phyloP scores from a whole-genome alignment of 108 stramenopile genomes.

The Cyclostephanos invisitatus region DNA sequence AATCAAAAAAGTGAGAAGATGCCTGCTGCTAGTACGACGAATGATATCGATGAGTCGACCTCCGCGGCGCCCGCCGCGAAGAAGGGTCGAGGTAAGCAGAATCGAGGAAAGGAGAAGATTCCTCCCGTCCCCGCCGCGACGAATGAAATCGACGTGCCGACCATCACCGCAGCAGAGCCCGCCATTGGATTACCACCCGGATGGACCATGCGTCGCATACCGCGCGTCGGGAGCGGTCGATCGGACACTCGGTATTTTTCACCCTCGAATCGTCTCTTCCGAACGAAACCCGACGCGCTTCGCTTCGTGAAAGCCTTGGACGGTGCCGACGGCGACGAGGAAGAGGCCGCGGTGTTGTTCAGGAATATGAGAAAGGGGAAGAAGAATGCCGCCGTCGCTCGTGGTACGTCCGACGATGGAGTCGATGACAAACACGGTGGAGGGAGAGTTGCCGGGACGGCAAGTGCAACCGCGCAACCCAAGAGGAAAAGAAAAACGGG shows the following conservation, averaged over 20 bases:
- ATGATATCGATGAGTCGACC: neutral
- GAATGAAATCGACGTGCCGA: neutral
- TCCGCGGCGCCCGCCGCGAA: neutral
- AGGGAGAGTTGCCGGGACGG: too few relatives aligned
- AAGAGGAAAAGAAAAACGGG: constrained; percentile 1
- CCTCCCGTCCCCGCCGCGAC: neutral
- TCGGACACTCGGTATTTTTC: constrained; percentile 5
- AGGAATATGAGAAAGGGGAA: neutral
- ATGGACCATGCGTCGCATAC: constrained; percentile 7
- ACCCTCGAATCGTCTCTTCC: neutral
- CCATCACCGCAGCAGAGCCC: constrained; percentile 3
- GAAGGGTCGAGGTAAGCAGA: neutral
- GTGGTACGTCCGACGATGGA: neutral
- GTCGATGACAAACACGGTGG: neutral
- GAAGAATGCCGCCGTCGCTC: neutral
- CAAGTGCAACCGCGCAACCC: neutral
- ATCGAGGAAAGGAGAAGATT: neutral
- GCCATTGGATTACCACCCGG: neutral
- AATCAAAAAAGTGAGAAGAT: neutral
- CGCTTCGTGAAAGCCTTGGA: constrained; percentile 2
- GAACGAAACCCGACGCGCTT: neutral
- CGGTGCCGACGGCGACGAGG: constrained; percentile 1
- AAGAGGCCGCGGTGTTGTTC: neutral
- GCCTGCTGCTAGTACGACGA: neutral
- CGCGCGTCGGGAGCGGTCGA: neutral